Evolutionary conservation across 768 basidiomycete genomes (phyloP), one percentile per base, ranked within the genome.

Genomic region (Coprinopsis strossmayeri): DNA sequence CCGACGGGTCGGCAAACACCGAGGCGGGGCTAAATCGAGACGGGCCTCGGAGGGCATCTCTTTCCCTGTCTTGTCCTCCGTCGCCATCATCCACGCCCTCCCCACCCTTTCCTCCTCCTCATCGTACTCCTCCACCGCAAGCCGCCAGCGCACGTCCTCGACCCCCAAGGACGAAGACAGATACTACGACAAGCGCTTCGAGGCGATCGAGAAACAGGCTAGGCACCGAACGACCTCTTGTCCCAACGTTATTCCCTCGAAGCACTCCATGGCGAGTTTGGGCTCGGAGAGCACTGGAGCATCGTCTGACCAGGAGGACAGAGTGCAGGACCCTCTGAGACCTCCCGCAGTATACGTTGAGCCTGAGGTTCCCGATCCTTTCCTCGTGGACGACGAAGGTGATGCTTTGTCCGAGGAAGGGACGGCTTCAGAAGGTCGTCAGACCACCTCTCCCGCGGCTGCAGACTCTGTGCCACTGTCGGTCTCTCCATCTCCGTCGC

Each of bases 311-410:
- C 43, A 45, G 18, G 43, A 4, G n/a, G 12, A 7, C 18, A 11
- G 18, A 23, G 40, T 12, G 18, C 30, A 32, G 9, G 30, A 32
- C 9, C 30, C 15, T 7, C 25, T 38, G 21, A 23, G 37, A n/a
- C 23, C n/a, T 1, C 47, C 54, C 10, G 41, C 27, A 25, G 60
- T 62, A 11, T 64, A 64, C 24, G 59, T 69, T 35, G 77, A 77
- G 57, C 69, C 72, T 34, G 74, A 76, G 48, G 71, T 72, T 3
- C 78, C 79, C 13, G 71, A 86, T 61, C 79, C 80, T 1, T 84
- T 82, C 67, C 67, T 83, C 43, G 65, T 81, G 28, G 83, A 83
- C 55, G 79, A 79, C 50, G 70, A 75, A 30, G 69, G 71, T 24
- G 70, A 71, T 35, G 67, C 66, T 3, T 58, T 64, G 17, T 69